Percentiles rank a stretch among this genome's conserved stretches.
These are phyloP conservation scores for Dalechampia spathulata DNA, from an alignment of 441 rosid species.

Conservation along the genomic window DNA sequence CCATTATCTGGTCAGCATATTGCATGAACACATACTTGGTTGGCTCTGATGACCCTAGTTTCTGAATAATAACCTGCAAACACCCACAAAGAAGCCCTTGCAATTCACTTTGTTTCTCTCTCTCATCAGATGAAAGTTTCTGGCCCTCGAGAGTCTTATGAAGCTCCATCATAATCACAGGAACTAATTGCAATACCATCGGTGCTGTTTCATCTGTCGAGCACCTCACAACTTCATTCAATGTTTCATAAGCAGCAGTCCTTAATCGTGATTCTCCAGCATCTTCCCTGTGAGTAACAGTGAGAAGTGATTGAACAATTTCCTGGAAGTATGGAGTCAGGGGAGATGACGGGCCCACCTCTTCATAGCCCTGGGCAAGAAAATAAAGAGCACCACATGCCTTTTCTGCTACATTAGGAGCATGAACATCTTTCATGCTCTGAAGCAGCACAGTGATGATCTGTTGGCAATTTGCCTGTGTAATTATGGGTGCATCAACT, in stretches of 20 bases:
- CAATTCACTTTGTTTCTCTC: constrained; percentile 35
- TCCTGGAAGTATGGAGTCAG: constrained; percentile 37
- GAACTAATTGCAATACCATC: constrained; percentile 33
- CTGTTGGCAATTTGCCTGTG: constrained; percentile 35
- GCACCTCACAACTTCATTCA: constrained; percentile 41
- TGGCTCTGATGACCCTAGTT: constrained; percentile 32
- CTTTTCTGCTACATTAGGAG: constrained; percentile 64
- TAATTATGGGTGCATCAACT: constrained; percentile 29
- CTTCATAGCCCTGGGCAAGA: constrained; percentile 49
- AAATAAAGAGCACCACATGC: constrained; percentile 69
- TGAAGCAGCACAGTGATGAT: constrained; percentile 33
- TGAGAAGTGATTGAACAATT: constrained; percentile 35
- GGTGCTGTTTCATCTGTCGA: constrained; percentile 37
- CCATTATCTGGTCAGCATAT: constrained; percentile 55
- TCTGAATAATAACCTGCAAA: constrained; percentile 44
- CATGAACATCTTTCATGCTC: constrained; percentile 41
- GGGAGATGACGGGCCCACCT: constrained; percentile 29
- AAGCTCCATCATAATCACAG: constrained; percentile 36
- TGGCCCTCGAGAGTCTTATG: constrained; percentile 36
- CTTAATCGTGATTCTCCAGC: constrained; percentile 33
- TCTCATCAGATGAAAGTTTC: constrained; percentile 31
- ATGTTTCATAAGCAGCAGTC: constrained; percentile 43
- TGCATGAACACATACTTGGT: constrained; percentile 39
- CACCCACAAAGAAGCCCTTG: constrained; percentile 56
- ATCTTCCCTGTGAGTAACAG: constrained; percentile 37